Evolutionary conservation across 306 rosid species (phyloP), one percentile per base, ranked within the genome.

Genomic region (Dicorynia guianensis): DNA sequence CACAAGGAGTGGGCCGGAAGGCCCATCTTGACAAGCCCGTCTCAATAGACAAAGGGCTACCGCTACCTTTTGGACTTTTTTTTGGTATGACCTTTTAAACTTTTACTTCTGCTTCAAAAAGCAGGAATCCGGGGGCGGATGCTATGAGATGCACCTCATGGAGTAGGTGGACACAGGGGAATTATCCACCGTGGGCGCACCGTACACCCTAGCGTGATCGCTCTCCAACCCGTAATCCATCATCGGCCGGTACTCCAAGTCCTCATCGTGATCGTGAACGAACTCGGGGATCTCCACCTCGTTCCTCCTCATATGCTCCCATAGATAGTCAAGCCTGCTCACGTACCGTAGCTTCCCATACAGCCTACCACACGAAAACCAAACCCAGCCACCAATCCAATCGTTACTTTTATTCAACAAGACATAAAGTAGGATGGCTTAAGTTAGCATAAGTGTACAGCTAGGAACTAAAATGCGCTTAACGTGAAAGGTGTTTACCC

Each of bases 221-320:
- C 97, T 92, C 83, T 95, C 98, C 54, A 92, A 77, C 0, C 97
- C 98, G 18, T 92, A 92, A 53, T 95, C 97, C 97, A 92, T 87
- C 92, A 87, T 89, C 54, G 97, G 97, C 72, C 97, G 95, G 84
- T 86, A 81, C 76, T 95, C 97, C 81, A 95, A 77, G 72, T 90
- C 98, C 79, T 95, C 98, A 61, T 95, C 98, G 13, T 92, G 97
- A 83, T 95, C 98, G 10, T 72, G 61, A 25, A 95, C 97, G 14
- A 88, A 95, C 63, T 89, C 98, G 0, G 98, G 97, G 15, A 95
- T 60, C 75, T 85, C 92, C 6, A 95, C 83, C 71, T 90, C 93
- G 76, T 76, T 90, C 92, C 96, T 87, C 80, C 83, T 75, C 69
- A 92, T 87, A 2, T 84, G 85, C 39, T 95, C 97, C 97, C 98